phyloP scores from a whole-genome alignment of 1,284 basidiomycete genomes.

The Mycosarcoma maydis region DNA sequence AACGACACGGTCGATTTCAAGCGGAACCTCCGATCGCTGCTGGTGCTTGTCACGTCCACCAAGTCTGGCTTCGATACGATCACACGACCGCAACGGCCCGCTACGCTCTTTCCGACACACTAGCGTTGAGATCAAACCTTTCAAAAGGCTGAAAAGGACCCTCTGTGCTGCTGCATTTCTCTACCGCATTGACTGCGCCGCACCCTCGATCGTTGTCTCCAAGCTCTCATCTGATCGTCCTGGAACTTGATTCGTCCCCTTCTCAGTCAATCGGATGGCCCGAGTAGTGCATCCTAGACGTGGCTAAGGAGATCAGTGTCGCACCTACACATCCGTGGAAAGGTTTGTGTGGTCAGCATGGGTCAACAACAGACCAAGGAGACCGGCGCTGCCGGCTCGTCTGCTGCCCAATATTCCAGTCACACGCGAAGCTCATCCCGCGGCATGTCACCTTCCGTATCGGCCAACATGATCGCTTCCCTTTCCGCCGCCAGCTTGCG shows the following conservation, averaged over 20 bases:
- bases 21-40: too few species aligned
- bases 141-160: too few species aligned
- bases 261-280: constrained; percentile 2
- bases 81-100: too few species aligned
- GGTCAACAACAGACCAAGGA: constrained; percentile 53
- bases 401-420: constrained; percentile 7
- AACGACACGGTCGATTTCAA: too few species aligned
- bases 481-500: constrained; percentile 26
- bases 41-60: too few species aligned
- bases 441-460: constrained; percentile 32
- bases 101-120: too few species aligned
- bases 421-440: constrained; percentile 29
- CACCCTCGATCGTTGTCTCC: too few species aligned
- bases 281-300: neutral
- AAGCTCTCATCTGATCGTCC: too few species aligned
- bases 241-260: neutral
- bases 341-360: constrained; percentile 13
- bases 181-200: neutral
- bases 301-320: neutral
- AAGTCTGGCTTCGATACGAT: too few species aligned
- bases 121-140: too few species aligned
- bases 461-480: constrained; percentile 26
- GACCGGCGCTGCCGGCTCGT: constrained; percentile 24
- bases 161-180: neutral
- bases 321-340: too few species aligned